These are phyloP conservation scores for Lachancea quebecensis DNA, from an alignment of 805 yeast genomes.

Conservation along the genomic window DNA sequence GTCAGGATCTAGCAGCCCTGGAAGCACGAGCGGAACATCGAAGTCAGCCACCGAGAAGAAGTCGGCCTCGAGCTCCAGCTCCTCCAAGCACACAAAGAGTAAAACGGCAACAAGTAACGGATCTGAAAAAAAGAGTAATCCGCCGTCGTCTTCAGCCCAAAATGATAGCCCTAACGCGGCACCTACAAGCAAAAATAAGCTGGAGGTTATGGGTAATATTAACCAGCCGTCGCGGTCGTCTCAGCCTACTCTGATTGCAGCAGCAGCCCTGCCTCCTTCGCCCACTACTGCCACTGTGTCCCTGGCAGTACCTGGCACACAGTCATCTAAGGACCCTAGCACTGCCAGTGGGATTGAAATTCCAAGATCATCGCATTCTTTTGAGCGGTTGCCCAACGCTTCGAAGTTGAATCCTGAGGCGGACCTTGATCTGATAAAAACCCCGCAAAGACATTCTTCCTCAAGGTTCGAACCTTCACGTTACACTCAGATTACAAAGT, in stretches of 20 bases:
- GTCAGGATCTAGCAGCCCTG: conserved; percentile 9
- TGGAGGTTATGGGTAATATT: conserved; percentile 6
- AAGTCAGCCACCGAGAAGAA: conserved; percentile 9
- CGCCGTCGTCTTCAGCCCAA: conserved; percentile 3
- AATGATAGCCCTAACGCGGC: conserved; percentile 1
- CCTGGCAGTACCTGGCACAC: conserved; percentile 12
- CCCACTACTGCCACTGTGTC: conserved; percentile 11
- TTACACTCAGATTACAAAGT: conserved; percentile 57
- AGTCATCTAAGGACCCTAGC: conserved; percentile 14
- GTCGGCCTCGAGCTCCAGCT: background rate
- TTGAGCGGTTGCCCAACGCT: conserved; percentile 53
- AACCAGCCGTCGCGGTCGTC: conserved; percentile 6
- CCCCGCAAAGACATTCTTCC: conserved; percentile 88
- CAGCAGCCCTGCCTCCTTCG: conserved; percentile 19
- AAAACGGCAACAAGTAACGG: conserved; percentile 4
- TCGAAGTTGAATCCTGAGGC: conserved; percentile 48
- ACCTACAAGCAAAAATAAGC: conserved; percentile 4
- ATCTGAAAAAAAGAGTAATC: conserved; percentile 3
- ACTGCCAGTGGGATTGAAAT: conserved; percentile 29
- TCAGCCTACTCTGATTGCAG: conserved; percentile 25
- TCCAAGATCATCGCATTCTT: conserved; percentile 41
- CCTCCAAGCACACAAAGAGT: background rate
- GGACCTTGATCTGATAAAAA: conserved; percentile 73
- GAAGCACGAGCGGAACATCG: conserved; percentile 9
- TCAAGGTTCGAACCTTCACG: conserved; percentile 81